Conservation (phyloP, 129 eudicot species). For the Saposhnikovia divaricata region DNA sequence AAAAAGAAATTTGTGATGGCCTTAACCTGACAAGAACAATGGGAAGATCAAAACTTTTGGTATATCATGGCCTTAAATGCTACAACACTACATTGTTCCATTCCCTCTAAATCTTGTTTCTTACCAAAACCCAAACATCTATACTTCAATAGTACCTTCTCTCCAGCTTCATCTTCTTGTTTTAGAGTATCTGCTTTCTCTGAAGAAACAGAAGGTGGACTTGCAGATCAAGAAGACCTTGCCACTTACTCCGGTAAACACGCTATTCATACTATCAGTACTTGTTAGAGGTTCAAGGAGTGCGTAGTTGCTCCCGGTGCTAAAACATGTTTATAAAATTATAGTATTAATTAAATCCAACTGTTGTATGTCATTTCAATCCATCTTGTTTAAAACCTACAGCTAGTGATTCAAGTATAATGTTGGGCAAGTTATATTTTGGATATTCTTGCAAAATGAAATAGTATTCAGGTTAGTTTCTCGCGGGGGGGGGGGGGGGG, state of each 20-base stretch:
- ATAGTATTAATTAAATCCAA: no score
- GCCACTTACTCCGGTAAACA: slow-evolving; percentile 28
- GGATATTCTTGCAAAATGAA: not conserved
- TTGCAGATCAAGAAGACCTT: slow-evolving; percentile 29
- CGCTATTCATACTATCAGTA: not conserved
- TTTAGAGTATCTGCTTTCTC: slow-evolving; percentile 20
- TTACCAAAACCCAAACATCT: slow-evolving; percentile 15
- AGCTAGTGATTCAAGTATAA: not conserved
- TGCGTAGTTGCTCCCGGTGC: not conserved
- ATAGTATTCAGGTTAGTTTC: not conserved
- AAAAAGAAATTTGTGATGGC: not conserved
- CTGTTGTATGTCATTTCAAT: not conserved
- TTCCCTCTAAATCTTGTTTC: slow-evolving; percentile 15
- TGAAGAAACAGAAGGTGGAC: slow-evolving; percentile 31
- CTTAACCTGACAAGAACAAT: slow-evolving; percentile 8
- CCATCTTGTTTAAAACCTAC: not conserved
- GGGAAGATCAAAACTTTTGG: slow-evolving; percentile 11
- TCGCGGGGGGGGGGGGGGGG: no score
- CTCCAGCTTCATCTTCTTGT: slow-evolving; percentile 15
- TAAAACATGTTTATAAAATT: no score
- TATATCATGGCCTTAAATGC: slow-evolving; percentile 32
- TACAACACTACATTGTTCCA: slow-evolving; percentile 5
- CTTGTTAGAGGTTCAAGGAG: not conserved
- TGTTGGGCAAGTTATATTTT: not conserved
- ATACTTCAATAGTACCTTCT: not conserved